Conservation (phyloP, 495 filamentous ascomycete genomes). For the Lophiostoma macrostomum region DNA sequence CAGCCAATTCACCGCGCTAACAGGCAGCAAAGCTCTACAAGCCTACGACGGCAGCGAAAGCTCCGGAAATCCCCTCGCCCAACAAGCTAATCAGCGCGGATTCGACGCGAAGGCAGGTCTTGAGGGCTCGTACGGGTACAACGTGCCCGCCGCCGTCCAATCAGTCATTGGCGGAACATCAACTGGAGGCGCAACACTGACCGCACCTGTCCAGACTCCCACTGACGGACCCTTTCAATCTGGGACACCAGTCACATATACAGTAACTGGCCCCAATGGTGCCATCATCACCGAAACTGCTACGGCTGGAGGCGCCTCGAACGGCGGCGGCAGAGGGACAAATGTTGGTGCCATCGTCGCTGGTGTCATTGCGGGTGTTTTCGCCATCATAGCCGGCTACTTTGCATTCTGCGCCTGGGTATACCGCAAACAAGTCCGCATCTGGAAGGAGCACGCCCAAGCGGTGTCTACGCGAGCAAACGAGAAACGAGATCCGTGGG, state of each 20-base stretch:
- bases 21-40: conserved; percentile 19
- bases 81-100: conserved; percentile 46
- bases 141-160: conserved; percentile 59
- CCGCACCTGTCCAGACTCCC: conserved; percentile 59
- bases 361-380: conserved; percentile 61
- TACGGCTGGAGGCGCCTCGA: conserved; percentile 32
- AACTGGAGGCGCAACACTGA: conserved; percentile 63
- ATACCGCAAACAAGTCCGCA: conserved; percentile 59
- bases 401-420: conserved; percentile 71
- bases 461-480: conserved; percentile 47
- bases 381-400: conserved; percentile 57
- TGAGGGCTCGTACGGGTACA: conserved; percentile 59
- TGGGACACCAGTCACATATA: conserved; percentile 61
- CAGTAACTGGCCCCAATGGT: conserved; percentile 56
- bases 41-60: conserved; percentile 11
- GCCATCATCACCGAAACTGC: conserved; percentile 52
- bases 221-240: conserved; percentile 67
- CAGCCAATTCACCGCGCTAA: conserved; percentile 54
- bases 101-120: conserved; percentile 42
- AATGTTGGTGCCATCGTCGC: conserved; percentile 53
- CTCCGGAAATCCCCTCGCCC: conserved; percentile 43
- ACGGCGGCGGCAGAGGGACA: conserved; percentile 12
- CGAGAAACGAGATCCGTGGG: conserved; percentile 10
- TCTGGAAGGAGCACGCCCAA: conserved; percentile 62
- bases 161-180: conserved; percentile 60